A percentile compares a stretch with the other conserved stretches of the same genome.
Evolutionary conservation across 345 rosid species (phyloP).

Genomic region (Stellera chamaejasme): DNA sequence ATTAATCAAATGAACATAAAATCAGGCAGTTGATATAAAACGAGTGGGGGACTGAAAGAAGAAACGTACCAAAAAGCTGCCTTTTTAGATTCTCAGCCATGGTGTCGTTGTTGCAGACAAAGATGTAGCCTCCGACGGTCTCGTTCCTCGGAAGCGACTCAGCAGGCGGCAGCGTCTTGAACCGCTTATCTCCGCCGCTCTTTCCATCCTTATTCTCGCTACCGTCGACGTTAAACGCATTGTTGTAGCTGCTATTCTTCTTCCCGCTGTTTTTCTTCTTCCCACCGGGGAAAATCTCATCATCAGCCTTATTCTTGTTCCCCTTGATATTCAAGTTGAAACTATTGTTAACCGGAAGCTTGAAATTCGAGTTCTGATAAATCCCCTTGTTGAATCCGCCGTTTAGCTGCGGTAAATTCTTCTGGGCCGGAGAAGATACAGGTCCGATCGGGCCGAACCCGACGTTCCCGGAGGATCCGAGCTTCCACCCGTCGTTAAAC

Average conservation of each 20-base stretch:
- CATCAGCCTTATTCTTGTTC: conserved; percentile 43
- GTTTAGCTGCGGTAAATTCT: conserved; percentile 29
- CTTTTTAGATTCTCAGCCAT: conserved; percentile 92
- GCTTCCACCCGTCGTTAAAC: conserved; percentile 45
- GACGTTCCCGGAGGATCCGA: conserved; percentile 21
- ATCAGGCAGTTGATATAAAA: not conserved
- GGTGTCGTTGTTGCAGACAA: conserved; percentile 99
- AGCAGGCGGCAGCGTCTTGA: conserved; percentile 90
- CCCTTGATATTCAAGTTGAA: conserved; percentile 40
- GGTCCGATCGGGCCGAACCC: conserved; percentile 26
- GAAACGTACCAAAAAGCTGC: conserved; percentile 72
- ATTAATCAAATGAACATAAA: too few relatives aligned
- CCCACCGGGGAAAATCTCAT: conserved; percentile 29
- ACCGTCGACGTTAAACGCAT: conserved; percentile 19
- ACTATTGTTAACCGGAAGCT: conserved; percentile 17
- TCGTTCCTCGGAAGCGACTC: conserved; percentile 89
- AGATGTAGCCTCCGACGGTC: conserved; percentile 91
- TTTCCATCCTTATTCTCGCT: conserved; percentile 25
- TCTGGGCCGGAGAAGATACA: conserved; percentile 20
- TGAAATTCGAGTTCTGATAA: conserved; percentile 23
- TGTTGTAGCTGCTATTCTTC: conserved; percentile 22
- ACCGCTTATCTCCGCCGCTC: conserved; percentile 60
- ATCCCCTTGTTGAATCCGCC: conserved; percentile 87
- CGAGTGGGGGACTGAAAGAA: not conserved
- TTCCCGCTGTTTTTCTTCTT: conserved; percentile 44